Percentiles rank a stretch among this genome's conserved stretches.
These are phyloP conservation scores for Rhododendron griersonianum DNA, from an alignment of 148 eudicot species.

Conservation along the genomic window DNA sequence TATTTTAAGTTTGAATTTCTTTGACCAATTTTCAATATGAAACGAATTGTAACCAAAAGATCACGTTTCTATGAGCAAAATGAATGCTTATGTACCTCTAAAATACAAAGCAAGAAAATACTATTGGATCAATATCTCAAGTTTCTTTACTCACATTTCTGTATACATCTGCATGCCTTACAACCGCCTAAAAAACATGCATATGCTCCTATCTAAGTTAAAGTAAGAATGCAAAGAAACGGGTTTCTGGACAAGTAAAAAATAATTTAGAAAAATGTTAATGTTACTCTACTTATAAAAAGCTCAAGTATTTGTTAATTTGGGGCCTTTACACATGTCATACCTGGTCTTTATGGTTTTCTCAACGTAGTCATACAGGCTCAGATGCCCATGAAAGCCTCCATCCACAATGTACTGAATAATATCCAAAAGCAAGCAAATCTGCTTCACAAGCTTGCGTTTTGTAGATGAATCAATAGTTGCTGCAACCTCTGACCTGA, in stretches of 20 bases:
- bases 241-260: background rate
- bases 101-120: background rate
- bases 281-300: background rate
- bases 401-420: constrained; percentile 81
- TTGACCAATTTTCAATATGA: background rate
- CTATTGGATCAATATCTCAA: background rate
- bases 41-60: background rate
- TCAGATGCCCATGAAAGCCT: constrained; percentile 79
- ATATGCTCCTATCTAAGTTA: background rate
- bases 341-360: constrained; percentile 71
- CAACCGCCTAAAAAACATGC: background rate
- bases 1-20: background rate
- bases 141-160: background rate
- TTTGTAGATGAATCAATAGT: constrained; percentile 45
- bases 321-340: background rate
- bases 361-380: constrained; percentile 67
- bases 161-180: background rate
- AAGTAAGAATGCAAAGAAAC: background rate
- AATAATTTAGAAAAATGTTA: background rate
- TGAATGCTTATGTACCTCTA: background rate
- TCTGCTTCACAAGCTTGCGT: constrained; percentile 72
- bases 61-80: constrained; percentile 4
- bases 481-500: constrained; percentile 46
- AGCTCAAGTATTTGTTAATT: background rate
- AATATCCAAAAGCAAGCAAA: constrained; percentile 70